phyloP scores from a whole-genome alignment of 495 filamentous ascomycete species.

The Lentithecium fluviatile region DNA sequence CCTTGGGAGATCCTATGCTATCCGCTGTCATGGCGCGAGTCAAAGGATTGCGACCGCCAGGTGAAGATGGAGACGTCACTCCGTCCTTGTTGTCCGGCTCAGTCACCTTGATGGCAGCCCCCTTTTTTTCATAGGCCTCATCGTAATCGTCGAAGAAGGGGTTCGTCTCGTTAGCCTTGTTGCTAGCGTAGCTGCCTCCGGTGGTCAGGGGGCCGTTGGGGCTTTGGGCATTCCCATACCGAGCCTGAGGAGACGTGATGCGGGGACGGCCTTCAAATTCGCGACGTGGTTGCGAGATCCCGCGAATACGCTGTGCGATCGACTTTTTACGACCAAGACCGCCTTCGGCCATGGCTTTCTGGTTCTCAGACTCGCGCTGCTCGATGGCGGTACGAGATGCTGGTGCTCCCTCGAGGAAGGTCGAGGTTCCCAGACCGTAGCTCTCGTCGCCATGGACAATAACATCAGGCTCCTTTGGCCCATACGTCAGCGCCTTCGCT shows the following conservation, averaged over 20 bases:
- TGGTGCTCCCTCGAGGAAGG: constrained; percentile 92
- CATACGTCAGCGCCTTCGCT: constrained; percentile 50
- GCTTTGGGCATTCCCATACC: constrained; percentile 28
- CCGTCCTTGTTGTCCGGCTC: constrained; percentile 48
- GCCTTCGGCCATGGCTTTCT: constrained; percentile 43
- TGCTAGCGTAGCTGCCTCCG: constrained; percentile 42
- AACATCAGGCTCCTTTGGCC: constrained; percentile 59
- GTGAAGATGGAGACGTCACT: constrained; percentile 37
- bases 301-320: constrained; percentile 64
- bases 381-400: constrained; percentile 82
- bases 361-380: constrained; percentile 66
- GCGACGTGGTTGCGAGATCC: constrained; percentile 43
- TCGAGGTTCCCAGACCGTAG: constrained; percentile 86
- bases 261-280: constrained; percentile 24
- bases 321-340: constrained; percentile 90
- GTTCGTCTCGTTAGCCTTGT: constrained; percentile 60
- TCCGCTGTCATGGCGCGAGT: constrained; percentile 74
- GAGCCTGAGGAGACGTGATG: constrained; percentile 38
- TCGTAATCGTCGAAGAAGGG: constrained; percentile 89
- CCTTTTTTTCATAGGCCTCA: constrained; percentile 69
- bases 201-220: constrained; percentile 40
- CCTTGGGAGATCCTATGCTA: constrained; percentile 46
- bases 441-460: constrained; percentile 80
- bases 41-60: constrained; percentile 59
- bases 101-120: constrained; percentile 56